Evolutionary conservation across 345 rosid genomes (phyloP).

Genomic region (Aquilaria malaccensis): DNA sequence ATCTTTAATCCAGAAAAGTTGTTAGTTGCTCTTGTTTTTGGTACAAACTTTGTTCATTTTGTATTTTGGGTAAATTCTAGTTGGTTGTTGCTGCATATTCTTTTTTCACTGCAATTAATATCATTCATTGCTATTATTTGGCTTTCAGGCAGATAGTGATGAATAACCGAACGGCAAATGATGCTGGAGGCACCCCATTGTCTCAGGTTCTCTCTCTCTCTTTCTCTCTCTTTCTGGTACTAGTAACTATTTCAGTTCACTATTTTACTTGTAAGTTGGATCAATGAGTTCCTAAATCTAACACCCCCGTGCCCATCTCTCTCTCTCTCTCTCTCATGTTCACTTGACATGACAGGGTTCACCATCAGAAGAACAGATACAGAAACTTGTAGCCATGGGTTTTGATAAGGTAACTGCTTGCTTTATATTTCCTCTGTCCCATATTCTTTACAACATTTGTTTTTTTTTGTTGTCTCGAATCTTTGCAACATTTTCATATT

Average conservation of each 20-base stretch:
- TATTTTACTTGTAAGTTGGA: background rate
- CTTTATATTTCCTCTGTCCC: background rate
- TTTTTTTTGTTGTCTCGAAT: no score
- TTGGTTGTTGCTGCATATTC: background rate
- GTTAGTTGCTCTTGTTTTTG: background rate
- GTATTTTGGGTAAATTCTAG: background rate
- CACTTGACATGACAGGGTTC: constrained; percentile 29
- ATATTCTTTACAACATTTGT: background rate
- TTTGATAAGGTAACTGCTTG: constrained; percentile 65
- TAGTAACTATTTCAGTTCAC: background rate
- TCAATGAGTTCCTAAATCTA: constrained; percentile 2
- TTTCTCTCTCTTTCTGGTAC: constrained; percentile 2
- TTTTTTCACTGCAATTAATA: background rate
- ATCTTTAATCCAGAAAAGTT: no score
- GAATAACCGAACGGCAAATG: constrained; percentile 25
- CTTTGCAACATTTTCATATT: no score
- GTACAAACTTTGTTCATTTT: background rate
- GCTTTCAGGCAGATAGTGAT: constrained; percentile 26
- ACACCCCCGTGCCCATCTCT: no score
- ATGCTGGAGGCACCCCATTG: constrained; percentile 21
- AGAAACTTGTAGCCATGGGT: constrained; percentile 86
- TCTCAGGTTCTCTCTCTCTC: constrained; percentile 32
- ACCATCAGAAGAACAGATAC: constrained; percentile 59
- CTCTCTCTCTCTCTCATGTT: constrained; percentile 3
- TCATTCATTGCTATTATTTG: constrained; percentile 9